Conservation (phyloP, 495 filamentous ascomycete species). For the Daldinia concentrica region DNA sequence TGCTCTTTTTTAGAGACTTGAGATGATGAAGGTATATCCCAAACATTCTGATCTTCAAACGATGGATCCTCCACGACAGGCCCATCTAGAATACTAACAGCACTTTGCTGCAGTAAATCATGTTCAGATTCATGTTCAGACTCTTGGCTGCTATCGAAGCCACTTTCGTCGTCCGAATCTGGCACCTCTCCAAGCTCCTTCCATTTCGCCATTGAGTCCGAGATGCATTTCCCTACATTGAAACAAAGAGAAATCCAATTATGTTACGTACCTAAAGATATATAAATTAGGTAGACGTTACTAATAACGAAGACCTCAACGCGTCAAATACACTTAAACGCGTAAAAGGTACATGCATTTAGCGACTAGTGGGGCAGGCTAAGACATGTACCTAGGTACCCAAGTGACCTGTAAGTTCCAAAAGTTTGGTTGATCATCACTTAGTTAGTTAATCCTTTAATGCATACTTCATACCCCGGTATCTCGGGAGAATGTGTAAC, state of each 20-base stretch:
- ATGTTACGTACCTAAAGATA: conserved; percentile 40
- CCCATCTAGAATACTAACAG: background rate
- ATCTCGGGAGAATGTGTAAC: background rate
- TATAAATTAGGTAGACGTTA: conserved; percentile 15
- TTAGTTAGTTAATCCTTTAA: background rate
- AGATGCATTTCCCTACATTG: conserved; percentile 41
- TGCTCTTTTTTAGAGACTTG: conserved; percentile 23
- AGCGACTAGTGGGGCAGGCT: conserved; percentile 14
- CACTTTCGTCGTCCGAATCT: conserved; percentile 65
- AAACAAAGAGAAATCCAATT: conserved; percentile 11
- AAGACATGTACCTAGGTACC: background rate
- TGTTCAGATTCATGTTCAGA: conserved; percentile 47
- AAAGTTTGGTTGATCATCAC: no score
- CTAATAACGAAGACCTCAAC: conserved; percentile 10
- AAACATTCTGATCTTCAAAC: conserved; percentile 24
- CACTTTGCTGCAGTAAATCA: conserved; percentile 10
- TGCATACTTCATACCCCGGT: no score
- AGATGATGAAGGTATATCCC: conserved; percentile 42
- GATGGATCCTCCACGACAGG: background rate
- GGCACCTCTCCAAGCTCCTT: conserved; percentile 66
- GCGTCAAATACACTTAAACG: conserved; percentile 40
- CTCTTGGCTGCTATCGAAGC: conserved; percentile 53
- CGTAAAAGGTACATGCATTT: conserved; percentile 18
- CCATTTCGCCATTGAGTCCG: conserved; percentile 61
- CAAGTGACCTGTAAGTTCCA: no score